A percentile compares a stretch with the other conserved stretches of the same genome.
Evolutionary conservation across 1,284 basidiomycete genomes (phyloP).

Genomic region (Ceratobasidium sp.): DNA sequence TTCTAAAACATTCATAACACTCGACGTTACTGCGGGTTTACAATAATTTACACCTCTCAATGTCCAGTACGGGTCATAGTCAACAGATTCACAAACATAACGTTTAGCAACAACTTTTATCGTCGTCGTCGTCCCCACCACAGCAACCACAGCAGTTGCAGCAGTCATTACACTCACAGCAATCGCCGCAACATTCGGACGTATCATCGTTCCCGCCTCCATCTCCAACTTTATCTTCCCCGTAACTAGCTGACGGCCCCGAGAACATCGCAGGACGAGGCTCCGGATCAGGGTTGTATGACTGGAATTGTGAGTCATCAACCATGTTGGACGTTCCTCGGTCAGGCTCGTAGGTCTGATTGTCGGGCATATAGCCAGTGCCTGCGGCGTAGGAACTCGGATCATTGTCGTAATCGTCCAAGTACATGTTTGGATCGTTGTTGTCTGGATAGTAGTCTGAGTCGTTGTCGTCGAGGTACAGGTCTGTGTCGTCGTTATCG

Average conservation of each 20-base stretch:
- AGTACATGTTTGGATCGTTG: background rate
- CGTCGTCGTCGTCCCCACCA: background rate
- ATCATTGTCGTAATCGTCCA: background rate
- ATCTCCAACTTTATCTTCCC: background rate
- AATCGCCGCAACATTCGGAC: background rate
- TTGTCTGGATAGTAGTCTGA: background rate
- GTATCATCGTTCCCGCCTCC: background rate
- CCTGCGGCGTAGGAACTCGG: background rate
- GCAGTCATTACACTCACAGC: constrained; percentile 7
- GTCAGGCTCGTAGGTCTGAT: background rate
- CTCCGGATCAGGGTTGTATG: background rate
- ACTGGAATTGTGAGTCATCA: background rate
- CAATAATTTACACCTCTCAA: no score
- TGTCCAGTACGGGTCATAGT: no score
- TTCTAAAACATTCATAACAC: no score
- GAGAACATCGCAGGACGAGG: background rate
- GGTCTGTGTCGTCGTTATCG: no score
- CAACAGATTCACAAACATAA: background rate
- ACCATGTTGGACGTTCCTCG: background rate
- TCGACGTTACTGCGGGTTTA: no score
- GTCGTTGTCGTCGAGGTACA: background rate
- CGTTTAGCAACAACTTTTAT: background rate
- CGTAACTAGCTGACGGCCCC: background rate
- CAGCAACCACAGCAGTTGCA: background rate
- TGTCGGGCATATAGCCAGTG: background rate